Percentiles rank a stretch among this genome's conserved stretches.
These are phyloP conservation scores for Parsonsia alboflavescens DNA, from an alignment of 257 asterid genomes.

Conservation along the genomic window DNA sequence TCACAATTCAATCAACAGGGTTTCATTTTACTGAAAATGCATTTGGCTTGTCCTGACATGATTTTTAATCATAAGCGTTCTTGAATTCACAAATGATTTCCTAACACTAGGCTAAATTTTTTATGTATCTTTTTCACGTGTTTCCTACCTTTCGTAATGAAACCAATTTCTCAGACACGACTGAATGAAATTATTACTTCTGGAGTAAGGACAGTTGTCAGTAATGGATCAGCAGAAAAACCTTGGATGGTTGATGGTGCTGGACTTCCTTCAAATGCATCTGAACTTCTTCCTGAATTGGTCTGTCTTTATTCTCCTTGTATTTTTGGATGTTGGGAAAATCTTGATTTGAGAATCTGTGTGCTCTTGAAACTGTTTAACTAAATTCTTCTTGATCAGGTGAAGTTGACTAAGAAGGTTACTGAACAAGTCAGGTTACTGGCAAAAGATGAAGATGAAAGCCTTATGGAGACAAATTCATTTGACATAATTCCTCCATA, in stretches of 20 bases:
- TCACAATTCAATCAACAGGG: neutral
- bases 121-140: neutral
- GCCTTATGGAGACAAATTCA: slow-evolving; percentile 67
- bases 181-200: slow-evolving; percentile 26
- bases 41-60: slow-evolving; percentile 38
- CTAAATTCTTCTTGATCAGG: slow-evolving; percentile 35
- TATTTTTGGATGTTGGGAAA: neutral
- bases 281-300: slow-evolving; percentile 29
- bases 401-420: slow-evolving; percentile 75
- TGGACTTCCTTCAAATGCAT: slow-evolving; percentile 35
- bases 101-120: neutral
- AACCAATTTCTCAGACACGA: slow-evolving; percentile 19
- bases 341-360: neutral
- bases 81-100: slow-evolving; percentile 2
- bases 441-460: slow-evolving; percentile 91
- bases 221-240: slow-evolving; percentile 20
- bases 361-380: neutral
- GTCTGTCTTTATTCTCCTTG: slow-evolving; percentile 10
- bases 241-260: slow-evolving; percentile 42
- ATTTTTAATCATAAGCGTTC: slow-evolving; percentile 17
- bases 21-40: slow-evolving; percentile 44
- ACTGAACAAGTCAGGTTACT: slow-evolving; percentile 83
- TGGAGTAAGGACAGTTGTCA: slow-evolving; percentile 18
- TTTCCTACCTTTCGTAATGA: neutral
- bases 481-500: slow-evolving; percentile 78